These are phyloP conservation scores for Phytopythium mirpurense DNA, from an alignment of 352 stramenopile species.

Conservation along the genomic window DNA sequence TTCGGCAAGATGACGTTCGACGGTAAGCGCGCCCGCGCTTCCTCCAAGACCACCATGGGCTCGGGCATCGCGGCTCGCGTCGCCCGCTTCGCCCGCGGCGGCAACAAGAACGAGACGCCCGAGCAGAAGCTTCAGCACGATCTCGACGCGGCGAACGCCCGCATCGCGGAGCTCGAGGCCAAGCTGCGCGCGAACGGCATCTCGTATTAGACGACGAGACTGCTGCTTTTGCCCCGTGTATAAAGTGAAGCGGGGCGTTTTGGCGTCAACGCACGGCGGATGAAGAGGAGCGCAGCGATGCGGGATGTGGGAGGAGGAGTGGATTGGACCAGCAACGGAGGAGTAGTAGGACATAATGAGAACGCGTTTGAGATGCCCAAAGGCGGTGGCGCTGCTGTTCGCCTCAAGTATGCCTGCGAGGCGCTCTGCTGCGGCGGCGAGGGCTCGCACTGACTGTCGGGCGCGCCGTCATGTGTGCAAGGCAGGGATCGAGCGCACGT, in stretches of 20 bases:
- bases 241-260: neutral
- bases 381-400: neutral
- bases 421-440: neutral
- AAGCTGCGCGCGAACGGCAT: slow-evolving; percentile 75
- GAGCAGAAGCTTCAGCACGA: slow-evolving; percentile 73
- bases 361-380: slow-evolving; percentile 1
- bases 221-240: neutral
- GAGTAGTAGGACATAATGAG: slow-evolving; percentile 4
- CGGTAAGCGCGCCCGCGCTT: slow-evolving; percentile 65
- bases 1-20: slow-evolving; percentile 85
- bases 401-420: neutral
- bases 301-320: neutral
- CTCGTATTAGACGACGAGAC: slow-evolving; percentile 50
- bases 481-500: slow-evolving; percentile 7
- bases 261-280: neutral
- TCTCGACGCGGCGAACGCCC: slow-evolving; percentile 71
- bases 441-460: neutral
- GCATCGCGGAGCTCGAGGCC: slow-evolving; percentile 82
- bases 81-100: slow-evolving; percentile 38
- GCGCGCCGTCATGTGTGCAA: neutral
- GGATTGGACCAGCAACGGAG: neutral
- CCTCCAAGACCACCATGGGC: slow-evolving; percentile 34
- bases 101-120: slow-evolving; percentile 27
- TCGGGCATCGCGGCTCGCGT: slow-evolving; percentile 34
- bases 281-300: neutral